A percentile compares a stretch with the other conserved stretches of the same genome.
Evolutionary conservation across 2,329 filamentous ascomycete genomes (phyloP).

Genomic region (Penicillium sp.): DNA sequence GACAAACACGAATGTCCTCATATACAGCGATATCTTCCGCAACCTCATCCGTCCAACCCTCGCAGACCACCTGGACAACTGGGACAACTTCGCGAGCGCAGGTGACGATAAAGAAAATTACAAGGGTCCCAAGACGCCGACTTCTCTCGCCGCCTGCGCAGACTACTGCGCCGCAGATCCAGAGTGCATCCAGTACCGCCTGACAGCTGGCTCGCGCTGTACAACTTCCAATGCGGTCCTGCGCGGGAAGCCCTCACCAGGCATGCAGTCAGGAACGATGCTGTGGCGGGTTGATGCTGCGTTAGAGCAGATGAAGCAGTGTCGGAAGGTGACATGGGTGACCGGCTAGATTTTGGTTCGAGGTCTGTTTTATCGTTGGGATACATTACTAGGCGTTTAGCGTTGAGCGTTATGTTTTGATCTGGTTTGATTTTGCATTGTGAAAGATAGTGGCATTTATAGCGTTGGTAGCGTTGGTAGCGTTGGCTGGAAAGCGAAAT

Average conservation of each 20-base stretch:
- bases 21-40: conserved; percentile 26
- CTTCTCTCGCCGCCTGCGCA: conserved; percentile 16
- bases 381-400: neutral
- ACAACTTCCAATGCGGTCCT: conserved; percentile 12
- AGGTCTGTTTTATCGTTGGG: neutral
- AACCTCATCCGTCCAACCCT: conserved; percentile 19
- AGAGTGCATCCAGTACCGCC: conserved; percentile 19
- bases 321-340: conserved; percentile 13
- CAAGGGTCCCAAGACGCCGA: conserved; percentile 1
- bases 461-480: neutral
- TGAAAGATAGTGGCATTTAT: neutral
- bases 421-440: neutral
- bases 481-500: neutral
- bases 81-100: conserved; percentile 16
- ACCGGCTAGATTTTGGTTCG: neutral
- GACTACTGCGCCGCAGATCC: conserved; percentile 17
- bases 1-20: conserved; percentile 14
- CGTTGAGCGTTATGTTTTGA: neutral
- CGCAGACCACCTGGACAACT: conserved; percentile 12
- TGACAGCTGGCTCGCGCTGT: conserved; percentile 14
- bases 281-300: conserved; percentile 22
- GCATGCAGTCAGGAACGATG: conserved; percentile 19
- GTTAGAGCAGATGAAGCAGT: conserved; percentile 8
- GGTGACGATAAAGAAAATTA: conserved; percentile 8
- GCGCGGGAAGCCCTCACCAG: conserved; percentile 14